Evolutionary conservation across 345 rosid genomes (phyloP).

Genomic region (Populus davidiana): DNA sequence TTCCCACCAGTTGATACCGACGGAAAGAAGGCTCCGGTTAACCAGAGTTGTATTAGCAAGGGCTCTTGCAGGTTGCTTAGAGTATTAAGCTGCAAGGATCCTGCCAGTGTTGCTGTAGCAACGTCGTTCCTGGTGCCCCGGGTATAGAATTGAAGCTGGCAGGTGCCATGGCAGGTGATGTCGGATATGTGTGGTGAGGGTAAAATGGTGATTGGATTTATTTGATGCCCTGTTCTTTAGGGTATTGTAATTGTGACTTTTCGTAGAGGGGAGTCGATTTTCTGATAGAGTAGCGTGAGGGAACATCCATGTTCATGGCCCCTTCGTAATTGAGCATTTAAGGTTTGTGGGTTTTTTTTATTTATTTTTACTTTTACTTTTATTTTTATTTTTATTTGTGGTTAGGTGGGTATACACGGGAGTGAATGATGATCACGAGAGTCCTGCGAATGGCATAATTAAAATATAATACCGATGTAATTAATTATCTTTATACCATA

Average conservation of each 20-base stretch:
- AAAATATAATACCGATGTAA: neutral
- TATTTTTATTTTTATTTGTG: neutral
- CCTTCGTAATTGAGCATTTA: neutral
- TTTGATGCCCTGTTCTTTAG: neutral
- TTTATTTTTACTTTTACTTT: no score
- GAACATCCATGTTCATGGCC: constrained; percentile 17
- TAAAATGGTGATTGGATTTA: neutral
- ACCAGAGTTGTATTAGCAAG: constrained; percentile 31
- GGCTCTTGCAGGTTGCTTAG: constrained; percentile 52
- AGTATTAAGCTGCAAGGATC: constrained; percentile 64
- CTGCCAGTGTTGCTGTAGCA: constrained; percentile 51
- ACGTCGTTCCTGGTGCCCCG: constrained; percentile 45
- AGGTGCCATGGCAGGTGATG: constrained; percentile 6
- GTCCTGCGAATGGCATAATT: constrained; percentile 37
- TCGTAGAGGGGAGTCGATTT: neutral
- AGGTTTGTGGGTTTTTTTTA: neutral
- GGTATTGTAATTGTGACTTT: neutral
- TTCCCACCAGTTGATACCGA: constrained; percentile 27
- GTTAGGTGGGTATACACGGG: neutral
- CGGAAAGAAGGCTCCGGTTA: constrained; percentile 14
- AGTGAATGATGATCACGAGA: constrained; percentile 39
- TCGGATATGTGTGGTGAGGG: neutral
- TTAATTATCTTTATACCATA: neutral
- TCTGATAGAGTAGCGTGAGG: constrained; percentile 8
- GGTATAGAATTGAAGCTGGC: constrained; percentile 1